Base-by-base conservation (phyloP, 495 filamentous ascomycete species). In the Thermothielavioides terrestris region DNA sequence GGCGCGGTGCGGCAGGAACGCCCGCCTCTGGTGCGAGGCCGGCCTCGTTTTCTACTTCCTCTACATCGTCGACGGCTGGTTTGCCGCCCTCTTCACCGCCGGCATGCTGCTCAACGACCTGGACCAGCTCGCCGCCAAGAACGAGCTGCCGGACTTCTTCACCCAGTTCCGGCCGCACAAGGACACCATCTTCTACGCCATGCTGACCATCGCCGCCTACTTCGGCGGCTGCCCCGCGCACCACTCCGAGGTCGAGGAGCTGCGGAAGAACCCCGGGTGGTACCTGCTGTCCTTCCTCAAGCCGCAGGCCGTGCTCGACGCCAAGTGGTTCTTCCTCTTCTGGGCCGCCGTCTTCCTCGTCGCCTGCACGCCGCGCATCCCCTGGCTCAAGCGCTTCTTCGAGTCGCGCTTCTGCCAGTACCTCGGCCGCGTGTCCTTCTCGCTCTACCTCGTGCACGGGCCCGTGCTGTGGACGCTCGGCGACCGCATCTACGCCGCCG, bases 381-480 rank as follows among this genome's bases (percentile, higher is more conserved):
- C 23, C n/a, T 68, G 60, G 64, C 55, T 73, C 12, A 75, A 78
- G 52, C 67, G 68, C 48, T 68, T 81, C 30, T 83, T 84, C 63
- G 77, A 74, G 48, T 74, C 75, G 42, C 66, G 67, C 2, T 63
- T 82, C 39, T 80, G 79, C 41, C 81, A 83, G 59, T 83, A 81
- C 52, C 69, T 85, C 8, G 81, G 81, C 27, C 75, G 77, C 48
- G 72, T 85, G 37, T 82, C 79, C 0, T 85, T 73, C 55, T 70
- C 77, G 10, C 75, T 85, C 15, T 85, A 85, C 47, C 71, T 85
- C 35, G 75, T 84, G 14, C 82, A 85, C 52, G 79, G 78, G 5
- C 77, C 78, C 2, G 72, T 85, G 23, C 59, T 80, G 6, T 71
- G 51, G 51, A 68, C 60, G 0, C 50, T 74, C 3, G 71, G 69